These are phyloP conservation scores for Microcos paniculata DNA, from an alignment of 345 rosid genomes.

Conservation along the genomic window DNA sequence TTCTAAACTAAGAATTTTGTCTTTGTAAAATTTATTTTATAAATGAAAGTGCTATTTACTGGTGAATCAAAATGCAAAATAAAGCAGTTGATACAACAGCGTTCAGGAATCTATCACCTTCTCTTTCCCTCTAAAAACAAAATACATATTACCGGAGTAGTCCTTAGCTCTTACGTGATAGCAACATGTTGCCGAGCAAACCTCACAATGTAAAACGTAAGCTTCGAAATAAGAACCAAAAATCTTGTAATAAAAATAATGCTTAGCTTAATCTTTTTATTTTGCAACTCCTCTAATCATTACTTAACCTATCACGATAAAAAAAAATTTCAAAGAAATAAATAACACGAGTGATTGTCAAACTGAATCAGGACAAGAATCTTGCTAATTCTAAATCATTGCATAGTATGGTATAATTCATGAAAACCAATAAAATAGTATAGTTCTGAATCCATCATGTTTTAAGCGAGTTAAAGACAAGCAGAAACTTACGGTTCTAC, in stretches of 20 bases:
- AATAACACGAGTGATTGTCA: neutral
- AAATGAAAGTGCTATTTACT: neutral
- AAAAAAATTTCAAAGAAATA: neutral
- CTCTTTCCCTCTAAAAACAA: neutral
- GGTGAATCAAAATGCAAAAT: neutral
- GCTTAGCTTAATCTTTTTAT: neutral
- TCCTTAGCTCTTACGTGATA: conserved; percentile 13
- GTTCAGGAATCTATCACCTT: neutral
- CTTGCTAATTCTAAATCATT: neutral
- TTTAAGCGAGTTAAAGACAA: neutral
- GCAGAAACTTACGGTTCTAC: conserved; percentile 68
- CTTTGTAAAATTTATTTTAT: neutral
- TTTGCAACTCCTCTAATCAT: neutral
- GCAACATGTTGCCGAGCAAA: conserved; percentile 16
- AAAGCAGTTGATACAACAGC: neutral
- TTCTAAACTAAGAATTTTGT: neutral
- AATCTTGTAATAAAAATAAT: neutral
- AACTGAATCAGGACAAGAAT: conserved; percentile 1
- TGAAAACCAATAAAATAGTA: conserved; percentile 15
- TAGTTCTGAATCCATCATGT: conserved; percentile 8
- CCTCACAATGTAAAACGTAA: conserved; percentile 6
- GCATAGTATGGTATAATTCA: neutral
- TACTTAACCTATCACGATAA: neutral
- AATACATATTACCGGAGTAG: conserved; percentile 7
- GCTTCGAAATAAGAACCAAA: neutral